phyloP scores from a whole-genome alignment of 495 filamentous ascomycete species.

The Lindgomyces ingoldianus region DNA sequence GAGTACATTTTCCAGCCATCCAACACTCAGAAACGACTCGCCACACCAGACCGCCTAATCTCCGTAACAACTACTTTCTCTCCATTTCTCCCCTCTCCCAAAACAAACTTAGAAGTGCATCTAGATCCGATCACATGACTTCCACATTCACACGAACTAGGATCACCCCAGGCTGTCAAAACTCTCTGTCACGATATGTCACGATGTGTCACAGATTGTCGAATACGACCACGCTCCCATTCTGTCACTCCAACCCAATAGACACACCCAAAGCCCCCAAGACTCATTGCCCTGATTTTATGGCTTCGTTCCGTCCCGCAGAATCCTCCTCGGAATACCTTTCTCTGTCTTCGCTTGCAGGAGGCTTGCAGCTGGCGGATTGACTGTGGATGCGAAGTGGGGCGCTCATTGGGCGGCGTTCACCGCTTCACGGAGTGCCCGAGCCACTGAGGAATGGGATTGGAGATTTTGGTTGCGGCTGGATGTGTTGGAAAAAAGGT shows the following conservation, averaged over 20 bases:
- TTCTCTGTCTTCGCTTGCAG: neutral
- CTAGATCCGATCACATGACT: neutral
- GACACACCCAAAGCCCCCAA: neutral
- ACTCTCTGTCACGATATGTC: too few species aligned
- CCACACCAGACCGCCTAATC: neutral
- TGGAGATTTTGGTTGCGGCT: too few species aligned
- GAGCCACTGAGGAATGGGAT: too few species aligned
- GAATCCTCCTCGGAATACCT: neutral
- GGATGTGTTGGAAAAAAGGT: too few species aligned
- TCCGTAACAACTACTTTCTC: neutral
- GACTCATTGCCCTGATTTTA: neutral
- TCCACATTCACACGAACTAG: neutral
- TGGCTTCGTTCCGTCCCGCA: neutral
- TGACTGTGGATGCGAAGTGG: neutral
- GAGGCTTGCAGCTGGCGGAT: neutral
- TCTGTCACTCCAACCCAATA: too few species aligned
- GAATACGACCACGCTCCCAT: neutral
- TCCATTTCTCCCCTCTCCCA: neutral
- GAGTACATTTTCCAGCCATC: neutral
- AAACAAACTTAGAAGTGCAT: neutral
- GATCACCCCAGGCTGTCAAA: neutral
- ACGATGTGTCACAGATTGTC: neutral
- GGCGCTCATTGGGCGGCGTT: neutral
- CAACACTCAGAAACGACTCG: too few species aligned
- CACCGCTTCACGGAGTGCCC: too few species aligned